Conservation (phyloP, 371 early-diverging fungal species). For the Chytridium lagenaria region DNA sequence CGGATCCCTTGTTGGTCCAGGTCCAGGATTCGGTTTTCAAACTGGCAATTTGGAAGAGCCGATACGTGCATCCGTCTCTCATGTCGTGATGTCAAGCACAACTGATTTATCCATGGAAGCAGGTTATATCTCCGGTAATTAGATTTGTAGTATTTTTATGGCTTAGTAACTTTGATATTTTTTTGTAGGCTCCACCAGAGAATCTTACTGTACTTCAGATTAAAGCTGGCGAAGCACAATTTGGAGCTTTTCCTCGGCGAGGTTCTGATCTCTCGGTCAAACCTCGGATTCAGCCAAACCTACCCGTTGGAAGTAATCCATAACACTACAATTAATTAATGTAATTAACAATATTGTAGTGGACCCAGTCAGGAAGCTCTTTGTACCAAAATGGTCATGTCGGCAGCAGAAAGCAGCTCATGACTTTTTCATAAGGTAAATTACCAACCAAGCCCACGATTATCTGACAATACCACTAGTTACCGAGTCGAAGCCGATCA, state of each 20-base stretch:
- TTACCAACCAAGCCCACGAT: too few species aligned
- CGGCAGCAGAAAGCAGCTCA: slow-evolving; percentile 13
- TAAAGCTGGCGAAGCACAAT: neutral
- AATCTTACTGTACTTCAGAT: neutral
- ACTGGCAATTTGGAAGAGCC: neutral
- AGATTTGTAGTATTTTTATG: too few species aligned
- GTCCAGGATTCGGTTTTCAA: neutral
- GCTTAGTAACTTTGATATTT: too few species aligned
- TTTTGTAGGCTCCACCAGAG: too few species aligned
- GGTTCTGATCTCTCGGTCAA: neutral
- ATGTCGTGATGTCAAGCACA: too few species aligned
- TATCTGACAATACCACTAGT: too few species aligned
- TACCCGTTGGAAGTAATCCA: too few species aligned
- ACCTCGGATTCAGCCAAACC: too few species aligned
- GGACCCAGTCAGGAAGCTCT: slow-evolving; percentile 8
- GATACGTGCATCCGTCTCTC: too few species aligned
- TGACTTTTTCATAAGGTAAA: slow-evolving; percentile 16
- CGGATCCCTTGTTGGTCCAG: neutral
- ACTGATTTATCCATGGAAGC: too few species aligned
- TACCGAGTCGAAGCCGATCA: slow-evolving; percentile 7
- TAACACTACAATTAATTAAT: too few species aligned
- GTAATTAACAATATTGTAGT: neutral
- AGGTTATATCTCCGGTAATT: too few species aligned
- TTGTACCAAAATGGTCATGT: slow-evolving; percentile 9
- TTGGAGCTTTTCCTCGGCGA: neutral